Conservation (phyloP, 441 rosid species). For the Macaranga tanarius region DNA sequence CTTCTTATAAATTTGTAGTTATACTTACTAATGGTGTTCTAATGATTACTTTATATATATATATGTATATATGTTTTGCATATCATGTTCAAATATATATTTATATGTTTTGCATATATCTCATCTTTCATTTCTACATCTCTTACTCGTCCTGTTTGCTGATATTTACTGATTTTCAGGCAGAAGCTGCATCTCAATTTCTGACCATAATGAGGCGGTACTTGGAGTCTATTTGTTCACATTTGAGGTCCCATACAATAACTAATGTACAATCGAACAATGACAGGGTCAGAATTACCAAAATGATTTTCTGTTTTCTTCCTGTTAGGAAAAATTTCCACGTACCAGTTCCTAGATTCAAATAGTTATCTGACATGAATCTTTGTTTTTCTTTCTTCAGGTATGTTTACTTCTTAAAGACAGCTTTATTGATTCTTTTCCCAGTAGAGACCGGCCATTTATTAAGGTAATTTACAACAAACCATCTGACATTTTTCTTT, state of each 20-base stretch:
- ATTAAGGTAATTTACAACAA: constrained; percentile 54
- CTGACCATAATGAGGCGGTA: constrained; percentile 68
- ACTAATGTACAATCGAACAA: constrained; percentile 89
- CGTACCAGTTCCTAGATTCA: not conserved
- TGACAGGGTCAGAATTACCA: constrained; percentile 70
- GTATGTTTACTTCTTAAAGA: constrained; percentile 94
- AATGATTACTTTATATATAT: not conserved
- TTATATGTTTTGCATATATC: not conserved
- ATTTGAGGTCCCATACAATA: constrained; percentile 82
- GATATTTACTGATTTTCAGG: constrained; percentile 41
- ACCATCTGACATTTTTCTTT: not conserved
- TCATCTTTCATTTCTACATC: not conserved
- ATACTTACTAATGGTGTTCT: not conserved
- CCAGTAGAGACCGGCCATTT: constrained; percentile 67
- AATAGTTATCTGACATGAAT: constrained; percentile 10
- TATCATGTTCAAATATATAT: no score
- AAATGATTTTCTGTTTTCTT: not conserved
- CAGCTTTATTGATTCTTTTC: constrained; percentile 91
- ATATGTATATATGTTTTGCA: no score
- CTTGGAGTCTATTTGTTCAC: constrained; percentile 83
- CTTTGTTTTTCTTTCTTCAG: constrained; percentile 40
- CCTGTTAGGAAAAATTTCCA: not conserved
- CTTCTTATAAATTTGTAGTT: not conserved
- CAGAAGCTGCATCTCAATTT: constrained; percentile 66
- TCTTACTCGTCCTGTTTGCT: constrained; percentile 12